Base-by-base conservation (phyloP, 345 rosid species). In the Ceriops zippeliana region DNA sequence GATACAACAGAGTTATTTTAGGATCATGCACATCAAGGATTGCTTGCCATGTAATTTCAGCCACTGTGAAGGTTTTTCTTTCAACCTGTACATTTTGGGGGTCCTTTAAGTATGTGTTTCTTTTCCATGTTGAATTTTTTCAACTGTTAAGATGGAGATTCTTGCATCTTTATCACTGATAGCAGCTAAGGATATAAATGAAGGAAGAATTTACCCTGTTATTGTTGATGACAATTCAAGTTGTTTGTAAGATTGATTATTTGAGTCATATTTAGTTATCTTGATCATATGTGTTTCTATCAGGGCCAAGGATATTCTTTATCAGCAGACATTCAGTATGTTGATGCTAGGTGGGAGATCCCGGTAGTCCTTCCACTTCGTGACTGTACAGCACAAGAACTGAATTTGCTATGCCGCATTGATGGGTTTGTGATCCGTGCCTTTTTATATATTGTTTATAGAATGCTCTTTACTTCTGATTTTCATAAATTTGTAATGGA, bases 241-340 rank as follows among this genome's bases (percentile, higher is more conserved):
- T 3, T 27, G 13, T 56, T 54, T 56, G 28, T 56, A 27, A 22
- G 59, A 24, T 56, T 0, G 5, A 11, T 6, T 22, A 60, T 16
- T 19, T 60, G 5, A 31, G 47, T 54, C 21, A 8, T 65, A 24
- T 35, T 37, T 56, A 24, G 6, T 31, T 10, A 5, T 26, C n/a
- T 46, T 22, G 49, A 1, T 34, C 28, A 21, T 61, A 24, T 66
- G 64, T 76, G 11, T 37, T 63, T 79, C 28, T 58, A 62, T 75
- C 86, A 95, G 97, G 99, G 99, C 59, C 85, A 82, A 72, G 99
- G 96, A 59, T 91, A 89, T 81, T 91, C 99, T 67, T 84, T 95
- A 66, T 79, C 97, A n/a, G 97, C 97, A 59, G 97, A 95, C 80
- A 86, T 95, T 70, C 96, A 95, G 69, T 84, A 87, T 62, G 93